Evolutionary conservation across 352 stramenopile species (phyloP).

Genomic region (Phytophthora syringae): DNA sequence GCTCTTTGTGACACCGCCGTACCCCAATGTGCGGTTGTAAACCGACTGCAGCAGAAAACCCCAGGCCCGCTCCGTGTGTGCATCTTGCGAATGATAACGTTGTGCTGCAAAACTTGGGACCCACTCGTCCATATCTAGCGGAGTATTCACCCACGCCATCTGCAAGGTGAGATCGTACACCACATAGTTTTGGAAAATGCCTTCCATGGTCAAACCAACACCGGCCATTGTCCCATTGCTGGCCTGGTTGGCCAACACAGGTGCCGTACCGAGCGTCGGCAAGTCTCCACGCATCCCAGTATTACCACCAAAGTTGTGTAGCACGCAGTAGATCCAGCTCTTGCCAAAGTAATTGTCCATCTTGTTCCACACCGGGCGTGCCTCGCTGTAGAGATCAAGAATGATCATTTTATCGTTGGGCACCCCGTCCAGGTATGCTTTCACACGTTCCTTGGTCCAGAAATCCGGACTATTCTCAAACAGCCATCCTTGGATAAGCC

Average conservation of each 20-base stretch:
- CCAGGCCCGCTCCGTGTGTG: slow-evolving; percentile 62
- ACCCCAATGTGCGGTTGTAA: slow-evolving; percentile 75
- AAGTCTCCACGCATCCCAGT: slow-evolving; percentile 81
- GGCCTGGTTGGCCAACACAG: slow-evolving; percentile 43
- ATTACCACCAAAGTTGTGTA: slow-evolving; percentile 87
- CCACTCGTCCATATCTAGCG: slow-evolving; percentile 53
- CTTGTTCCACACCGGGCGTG: slow-evolving; percentile 70
- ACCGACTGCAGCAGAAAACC: slow-evolving; percentile 57
- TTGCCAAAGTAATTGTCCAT: slow-evolving; percentile 86
- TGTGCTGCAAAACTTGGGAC: slow-evolving; percentile 59
- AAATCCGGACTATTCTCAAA: slow-evolving; percentile 67
- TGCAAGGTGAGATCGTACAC: slow-evolving; percentile 82
- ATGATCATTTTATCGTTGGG: slow-evolving; percentile 79
- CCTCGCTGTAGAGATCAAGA: slow-evolving; percentile 84
- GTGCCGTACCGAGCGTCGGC: slow-evolving; percentile 58
- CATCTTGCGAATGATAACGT: slow-evolving; percentile 67
- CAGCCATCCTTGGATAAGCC: slow-evolving; percentile 87
- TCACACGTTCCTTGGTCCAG: slow-evolving; percentile 69
- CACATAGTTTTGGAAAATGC: slow-evolving; percentile 89
- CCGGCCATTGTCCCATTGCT: slow-evolving; percentile 79
- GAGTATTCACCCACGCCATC: slow-evolving; percentile 66
- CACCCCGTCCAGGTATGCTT: slow-evolving; percentile 61
- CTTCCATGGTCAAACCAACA: slow-evolving; percentile 84
- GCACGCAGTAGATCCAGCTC: slow-evolving; percentile 85
- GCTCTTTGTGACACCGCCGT: slow-evolving; percentile 80